Conservation (phyloP, 495 filamentous ascomycete species). For the Aspergillus olivimuriae region DNA sequence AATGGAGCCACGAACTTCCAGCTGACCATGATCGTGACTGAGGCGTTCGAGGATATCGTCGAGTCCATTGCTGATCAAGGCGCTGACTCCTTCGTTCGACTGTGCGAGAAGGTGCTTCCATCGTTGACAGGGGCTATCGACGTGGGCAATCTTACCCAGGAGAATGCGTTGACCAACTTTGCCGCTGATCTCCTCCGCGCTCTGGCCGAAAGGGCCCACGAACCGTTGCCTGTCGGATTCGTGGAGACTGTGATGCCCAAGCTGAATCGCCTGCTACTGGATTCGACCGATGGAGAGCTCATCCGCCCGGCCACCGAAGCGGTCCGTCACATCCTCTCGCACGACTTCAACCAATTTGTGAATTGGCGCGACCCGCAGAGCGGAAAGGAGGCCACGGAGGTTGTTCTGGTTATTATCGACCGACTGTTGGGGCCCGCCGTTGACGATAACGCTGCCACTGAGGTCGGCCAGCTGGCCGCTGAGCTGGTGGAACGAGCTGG, state of each 20-base stretch:
- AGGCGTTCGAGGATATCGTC: slow-evolving; percentile 85
- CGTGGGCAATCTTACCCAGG: slow-evolving; percentile 73
- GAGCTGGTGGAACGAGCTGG: slow-evolving; percentile 94
- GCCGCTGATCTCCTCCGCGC: slow-evolving; percentile 76
- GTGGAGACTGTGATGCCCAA: slow-evolving; percentile 82
- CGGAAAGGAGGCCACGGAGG: slow-evolving; percentile 78
- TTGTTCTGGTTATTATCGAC: slow-evolving; percentile 86
- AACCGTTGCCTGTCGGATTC: slow-evolving; percentile 81
- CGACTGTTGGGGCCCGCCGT: slow-evolving; percentile 77
- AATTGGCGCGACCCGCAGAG: slow-evolving; percentile 65
- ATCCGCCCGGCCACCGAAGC: slow-evolving; percentile 81
- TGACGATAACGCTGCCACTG: slow-evolving; percentile 86
- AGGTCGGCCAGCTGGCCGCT: slow-evolving; percentile 89
- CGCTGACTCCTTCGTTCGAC: slow-evolving; percentile 62
- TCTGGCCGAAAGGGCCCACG: slow-evolving; percentile 72
- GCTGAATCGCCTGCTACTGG: slow-evolving; percentile 72
- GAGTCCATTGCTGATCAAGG: slow-evolving; percentile 57
- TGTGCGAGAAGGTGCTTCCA: slow-evolving; percentile 83
- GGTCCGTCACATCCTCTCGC: slow-evolving; percentile 77
- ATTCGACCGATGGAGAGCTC: slow-evolving; percentile 73
- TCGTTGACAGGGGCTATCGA: slow-evolving; percentile 85
- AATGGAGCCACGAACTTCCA: slow-evolving; percentile 86
- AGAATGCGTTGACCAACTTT: slow-evolving; percentile 75
- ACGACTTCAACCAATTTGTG: slow-evolving; percentile 83
- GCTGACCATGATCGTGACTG: slow-evolving; percentile 71